Conservation (phyloP, 768 basidiomycete genomes). For the Wakefieldia striispora region DNA sequence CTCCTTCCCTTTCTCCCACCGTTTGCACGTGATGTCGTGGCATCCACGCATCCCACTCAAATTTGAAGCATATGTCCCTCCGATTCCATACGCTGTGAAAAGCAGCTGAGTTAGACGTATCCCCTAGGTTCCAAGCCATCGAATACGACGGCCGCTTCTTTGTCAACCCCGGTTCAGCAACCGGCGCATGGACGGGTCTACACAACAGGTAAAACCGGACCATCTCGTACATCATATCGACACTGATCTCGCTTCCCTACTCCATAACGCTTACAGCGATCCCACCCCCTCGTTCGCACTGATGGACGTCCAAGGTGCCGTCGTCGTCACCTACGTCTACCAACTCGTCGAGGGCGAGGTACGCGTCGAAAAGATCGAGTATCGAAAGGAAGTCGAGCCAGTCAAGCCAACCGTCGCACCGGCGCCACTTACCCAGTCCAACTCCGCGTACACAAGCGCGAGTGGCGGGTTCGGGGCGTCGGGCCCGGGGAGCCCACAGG, state of each 20-base stretch:
- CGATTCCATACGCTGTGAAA: background rate
- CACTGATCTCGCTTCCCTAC: background rate
- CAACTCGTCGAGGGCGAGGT: slow-evolving; percentile 93
- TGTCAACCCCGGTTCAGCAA: slow-evolving; percentile 92
- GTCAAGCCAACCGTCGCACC: slow-evolving; percentile 27
- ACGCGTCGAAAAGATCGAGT: slow-evolving; percentile 89
- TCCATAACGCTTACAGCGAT: slow-evolving; percentile 47
- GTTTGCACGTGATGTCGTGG: too few species aligned
- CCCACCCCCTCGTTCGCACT: slow-evolving; percentile 93
- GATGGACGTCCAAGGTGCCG: slow-evolving; percentile 96
- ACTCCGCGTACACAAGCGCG: slow-evolving; percentile 31
- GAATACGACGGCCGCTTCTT: slow-evolving; percentile 93
- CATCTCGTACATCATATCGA: too few species aligned
- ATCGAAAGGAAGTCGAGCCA: slow-evolving; percentile 58
- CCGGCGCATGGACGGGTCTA: slow-evolving; percentile 86
- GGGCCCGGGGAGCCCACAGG: slow-evolving; percentile 26
- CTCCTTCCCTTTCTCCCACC: too few species aligned
- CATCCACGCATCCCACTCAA: too few species aligned
- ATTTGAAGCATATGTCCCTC: background rate
- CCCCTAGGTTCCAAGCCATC: slow-evolving; percentile 82
- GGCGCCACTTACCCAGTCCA: slow-evolving; percentile 29
- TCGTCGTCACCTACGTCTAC: slow-evolving; percentile 97
- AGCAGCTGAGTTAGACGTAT: background rate
- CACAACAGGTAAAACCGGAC: slow-evolving; percentile 7
- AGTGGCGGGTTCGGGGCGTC: slow-evolving; percentile 17